A percentile compares a stretch with the other conserved stretches of the same genome.
These are phyloP conservation scores for Phytophthora fragariaefolia DNA, from an alignment of 352 stramenopile species.

Conservation along the genomic window DNA sequence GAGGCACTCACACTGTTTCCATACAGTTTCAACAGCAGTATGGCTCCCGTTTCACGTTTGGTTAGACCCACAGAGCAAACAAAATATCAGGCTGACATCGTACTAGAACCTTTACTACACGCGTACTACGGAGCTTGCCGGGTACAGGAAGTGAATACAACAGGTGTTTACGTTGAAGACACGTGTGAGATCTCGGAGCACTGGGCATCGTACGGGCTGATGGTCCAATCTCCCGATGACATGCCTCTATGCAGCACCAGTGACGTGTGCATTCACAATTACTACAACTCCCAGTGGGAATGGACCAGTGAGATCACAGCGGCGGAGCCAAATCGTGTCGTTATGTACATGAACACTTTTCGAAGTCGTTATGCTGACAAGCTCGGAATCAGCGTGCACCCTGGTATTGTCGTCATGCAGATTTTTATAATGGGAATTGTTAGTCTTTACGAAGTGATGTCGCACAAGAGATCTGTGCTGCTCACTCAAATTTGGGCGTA, in stretches of 20 bases:
- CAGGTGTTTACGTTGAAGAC: constrained; percentile 28
- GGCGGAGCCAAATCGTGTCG: constrained; percentile 14
- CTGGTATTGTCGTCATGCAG: constrained; percentile 34
- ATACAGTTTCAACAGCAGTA: constrained; percentile 33
- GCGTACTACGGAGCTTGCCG: constrained; percentile 32
- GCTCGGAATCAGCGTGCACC: constrained; percentile 25
- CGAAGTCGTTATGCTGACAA: constrained; percentile 25
- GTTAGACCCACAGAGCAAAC: constrained; percentile 16
- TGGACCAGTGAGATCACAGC: constrained; percentile 22
- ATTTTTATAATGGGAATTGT: constrained; percentile 39
- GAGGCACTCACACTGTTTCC: constrained; percentile 33
- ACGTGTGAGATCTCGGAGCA: constrained; percentile 26
- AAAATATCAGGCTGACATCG: constrained; percentile 6
- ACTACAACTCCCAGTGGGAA: constrained; percentile 40
- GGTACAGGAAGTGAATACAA: constrained; percentile 27
- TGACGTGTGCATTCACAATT: constrained; percentile 37
- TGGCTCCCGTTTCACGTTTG: constrained; percentile 17
- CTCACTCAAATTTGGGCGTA: constrained; percentile 42
- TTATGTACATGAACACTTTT: constrained; percentile 30
- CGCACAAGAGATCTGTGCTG: constrained; percentile 32
- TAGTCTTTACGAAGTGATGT: constrained; percentile 39
- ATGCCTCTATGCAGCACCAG: constrained; percentile 33
- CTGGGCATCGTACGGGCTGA: constrained; percentile 36
- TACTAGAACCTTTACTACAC: constrained; percentile 25
- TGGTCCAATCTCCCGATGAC: constrained; percentile 40